Conservation (phyloP, 352 stramenopile species). For the Peronospora destructor region DNA sequence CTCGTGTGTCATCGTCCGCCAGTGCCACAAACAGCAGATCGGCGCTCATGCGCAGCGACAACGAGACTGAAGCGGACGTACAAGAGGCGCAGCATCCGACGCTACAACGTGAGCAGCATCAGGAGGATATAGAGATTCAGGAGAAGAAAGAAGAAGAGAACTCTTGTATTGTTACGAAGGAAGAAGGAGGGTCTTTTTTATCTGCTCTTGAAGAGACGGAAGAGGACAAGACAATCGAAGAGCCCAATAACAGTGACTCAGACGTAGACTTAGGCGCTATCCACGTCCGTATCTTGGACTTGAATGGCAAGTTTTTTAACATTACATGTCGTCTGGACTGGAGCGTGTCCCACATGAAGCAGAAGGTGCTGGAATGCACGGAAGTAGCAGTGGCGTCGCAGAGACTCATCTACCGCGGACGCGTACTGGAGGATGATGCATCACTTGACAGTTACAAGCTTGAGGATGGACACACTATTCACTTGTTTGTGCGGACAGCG, state of each 20-base stretch:
- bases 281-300: constrained; percentile 68
- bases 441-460: constrained; percentile 80
- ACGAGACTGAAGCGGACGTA: constrained; percentile 17
- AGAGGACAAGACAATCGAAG: constrained; percentile 7
- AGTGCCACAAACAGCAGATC: constrained; percentile 15
- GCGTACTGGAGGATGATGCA: constrained; percentile 79
- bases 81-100: constrained; percentile 20
- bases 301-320: constrained; percentile 83
- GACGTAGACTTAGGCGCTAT: constrained; percentile 35
- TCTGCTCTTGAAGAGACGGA: constrained; percentile 7
- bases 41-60: constrained; percentile 30
- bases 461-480: constrained; percentile 87
- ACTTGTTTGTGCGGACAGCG: constrained; percentile 81
- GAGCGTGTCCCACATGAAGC: constrained; percentile 56
- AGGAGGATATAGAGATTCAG: constrained; percentile 11
- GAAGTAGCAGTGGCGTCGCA: constrained; percentile 68
- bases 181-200: background rate
- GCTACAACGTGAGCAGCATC: constrained; percentile 19
- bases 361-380: constrained; percentile 63
- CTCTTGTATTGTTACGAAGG: no score
- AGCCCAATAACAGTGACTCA: background rate
- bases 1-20: constrained; percentile 1
- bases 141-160: background rate
- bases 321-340: constrained; percentile 62
- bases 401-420: constrained; percentile 88